These are phyloP conservation scores for Marasmius tenuissimus DNA, from an alignment of 1,284 basidiomycete genomes.

Conservation along the genomic window DNA sequence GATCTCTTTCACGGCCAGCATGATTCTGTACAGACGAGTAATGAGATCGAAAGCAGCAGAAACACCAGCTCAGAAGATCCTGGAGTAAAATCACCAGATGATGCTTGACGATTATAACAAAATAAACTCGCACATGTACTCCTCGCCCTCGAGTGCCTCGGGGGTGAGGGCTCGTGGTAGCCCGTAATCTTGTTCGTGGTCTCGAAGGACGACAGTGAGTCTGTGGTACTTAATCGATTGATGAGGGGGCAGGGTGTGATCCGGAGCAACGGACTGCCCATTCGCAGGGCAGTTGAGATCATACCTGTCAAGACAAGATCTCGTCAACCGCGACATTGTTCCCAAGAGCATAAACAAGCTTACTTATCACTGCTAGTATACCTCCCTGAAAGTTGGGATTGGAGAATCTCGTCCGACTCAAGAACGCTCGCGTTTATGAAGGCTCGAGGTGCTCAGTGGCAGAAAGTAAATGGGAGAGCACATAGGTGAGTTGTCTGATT, in stretches of 20 bases:
- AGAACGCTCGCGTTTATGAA: constrained; percentile 74
- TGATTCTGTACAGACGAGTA: constrained; percentile 66
- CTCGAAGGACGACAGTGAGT: constrained; percentile 61
- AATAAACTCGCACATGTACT: constrained; percentile 58
- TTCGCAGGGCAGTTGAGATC: constrained; percentile 72
- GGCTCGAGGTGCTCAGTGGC: constrained; percentile 66
- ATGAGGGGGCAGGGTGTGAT: constrained; percentile 84
- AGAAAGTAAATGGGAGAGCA: constrained; percentile 64
- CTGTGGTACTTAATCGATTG: constrained; percentile 70
- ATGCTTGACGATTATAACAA: background rate
- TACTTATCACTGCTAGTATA: constrained; percentile 77
- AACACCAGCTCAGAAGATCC: constrained; percentile 76
- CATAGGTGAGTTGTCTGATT: constrained; percentile 56
- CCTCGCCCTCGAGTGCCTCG: constrained; percentile 66
- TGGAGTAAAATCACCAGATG: constrained; percentile 22
- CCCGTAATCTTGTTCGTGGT: constrained; percentile 69
- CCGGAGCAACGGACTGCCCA: constrained; percentile 78
- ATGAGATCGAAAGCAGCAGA: constrained; percentile 69
- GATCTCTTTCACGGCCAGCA: constrained; percentile 76
- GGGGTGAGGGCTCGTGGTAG: constrained; percentile 63
- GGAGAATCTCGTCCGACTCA: constrained; percentile 72
- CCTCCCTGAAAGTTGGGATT: constrained; percentile 86
- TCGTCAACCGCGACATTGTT: background rate
- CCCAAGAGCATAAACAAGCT: constrained; percentile 20
- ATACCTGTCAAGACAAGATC: constrained; percentile 43